These are phyloP conservation scores for barley (Hordeum vulgare) DNA, from an alignment of 176 grass and related monocot genomes.

Conservation along the genomic window MorexV3_pseudomolecules_assembly NC_058522.1:559496413-559496912, in stretches of 20 bases:
- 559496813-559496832: background rate
- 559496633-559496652: too few relatives aligned
- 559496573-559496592: background rate
- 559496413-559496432: too few relatives aligned
- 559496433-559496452: background rate
- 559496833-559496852: background rate
- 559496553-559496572: background rate
- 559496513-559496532: too few relatives aligned
- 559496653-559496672: too few relatives aligned
- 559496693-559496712: background rate
- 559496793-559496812: background rate
- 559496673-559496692: too few relatives aligned
- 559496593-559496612: background rate
- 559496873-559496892: background rate
- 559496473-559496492: background rate
- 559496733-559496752: background rate
- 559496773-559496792: too few relatives aligned
- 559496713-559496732: too few relatives aligned
- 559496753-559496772: background rate
- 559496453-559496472: background rate
- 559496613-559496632: background rate
- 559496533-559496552: too few relatives aligned
- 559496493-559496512: background rate
- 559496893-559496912: too few relatives aligned
- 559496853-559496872: background rate